phyloP scores from a whole-genome alignment of 257 asterid species.

The Solanum pinnatisectum region DNA sequence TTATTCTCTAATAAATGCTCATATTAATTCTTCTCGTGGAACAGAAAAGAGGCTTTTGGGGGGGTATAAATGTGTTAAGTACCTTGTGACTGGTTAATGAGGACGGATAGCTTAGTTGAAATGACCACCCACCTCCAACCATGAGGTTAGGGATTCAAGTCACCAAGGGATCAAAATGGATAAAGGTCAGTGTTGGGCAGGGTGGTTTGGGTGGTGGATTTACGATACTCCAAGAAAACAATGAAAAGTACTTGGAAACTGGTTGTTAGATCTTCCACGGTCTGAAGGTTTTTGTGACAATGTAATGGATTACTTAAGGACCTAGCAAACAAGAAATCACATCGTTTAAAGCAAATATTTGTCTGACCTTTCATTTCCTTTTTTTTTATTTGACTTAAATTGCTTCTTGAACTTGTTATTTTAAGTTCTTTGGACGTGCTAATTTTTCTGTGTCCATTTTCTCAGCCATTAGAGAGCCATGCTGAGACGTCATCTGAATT shows the following conservation, averaged over 20 bases:
- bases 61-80: background rate
- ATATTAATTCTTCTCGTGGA: background rate
- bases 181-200: background rate
- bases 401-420: conserved; percentile 1
- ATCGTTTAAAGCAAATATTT: background rate
- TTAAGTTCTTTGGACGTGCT: background rate
- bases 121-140: background rate
- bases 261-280: background rate
- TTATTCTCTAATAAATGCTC: background rate
- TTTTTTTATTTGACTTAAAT: background rate
- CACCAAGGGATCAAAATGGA: background rate
- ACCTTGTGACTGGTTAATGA: background rate
- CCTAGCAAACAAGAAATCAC: background rate
- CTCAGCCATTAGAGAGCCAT: conserved; percentile 25
- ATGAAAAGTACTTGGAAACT: background rate
- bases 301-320: background rate
- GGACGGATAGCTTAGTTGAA: background rate
- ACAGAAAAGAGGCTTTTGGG: background rate
- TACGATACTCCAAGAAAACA: background rate
- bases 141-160: background rate
- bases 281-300: background rate
- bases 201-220: background rate
- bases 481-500: conserved; percentile 13
- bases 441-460: background rate
- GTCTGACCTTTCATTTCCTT: background rate